A percentile compares a stretch with the other conserved stretches of the same genome.
These are phyloP conservation scores for Linum lewisii DNA, from an alignment of 345 rosid genomes.

Conservation along the genomic window DNA sequence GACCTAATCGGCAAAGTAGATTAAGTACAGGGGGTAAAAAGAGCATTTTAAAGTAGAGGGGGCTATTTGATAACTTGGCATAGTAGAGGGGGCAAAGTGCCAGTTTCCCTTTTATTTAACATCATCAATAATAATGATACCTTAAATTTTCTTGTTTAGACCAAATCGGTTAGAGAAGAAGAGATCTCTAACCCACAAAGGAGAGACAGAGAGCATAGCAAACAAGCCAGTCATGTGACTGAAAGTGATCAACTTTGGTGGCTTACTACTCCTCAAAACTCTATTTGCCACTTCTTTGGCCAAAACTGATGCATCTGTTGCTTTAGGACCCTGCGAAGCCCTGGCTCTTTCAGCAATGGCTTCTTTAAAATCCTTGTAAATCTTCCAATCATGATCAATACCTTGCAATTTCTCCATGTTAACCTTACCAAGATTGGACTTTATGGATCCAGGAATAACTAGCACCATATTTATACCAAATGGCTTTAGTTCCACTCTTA, in stretches of 20 bases:
- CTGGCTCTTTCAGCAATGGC: conserved; percentile 39
- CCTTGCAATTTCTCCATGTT: conserved; percentile 20
- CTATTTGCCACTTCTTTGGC: conserved; percentile 48
- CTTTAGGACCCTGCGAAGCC: conserved; percentile 39
- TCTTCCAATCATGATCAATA: conserved; percentile 34
- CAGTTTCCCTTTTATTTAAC: too few relatives aligned
- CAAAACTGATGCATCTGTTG: conserved; percentile 33
- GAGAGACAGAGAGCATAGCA: conserved; percentile 44
- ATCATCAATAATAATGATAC: too few relatives aligned
- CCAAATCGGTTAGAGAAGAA: conserved; percentile 38
- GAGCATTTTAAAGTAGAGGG: too few relatives aligned
- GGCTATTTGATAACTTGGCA: too few relatives aligned
- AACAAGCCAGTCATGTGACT: conserved; percentile 57
- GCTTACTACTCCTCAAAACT: conserved; percentile 35
- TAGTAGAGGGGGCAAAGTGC: too few relatives aligned
- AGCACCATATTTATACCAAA: conserved; percentile 42
- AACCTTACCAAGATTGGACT: conserved; percentile 42
- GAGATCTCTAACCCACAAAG: conserved; percentile 49
- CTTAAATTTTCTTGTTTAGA: conserved; percentile 24
- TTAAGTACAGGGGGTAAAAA: too few relatives aligned
- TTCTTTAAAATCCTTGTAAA: conserved; percentile 43
- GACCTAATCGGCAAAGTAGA: too few relatives aligned
- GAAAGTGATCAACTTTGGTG: conserved; percentile 41
- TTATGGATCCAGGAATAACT: conserved; percentile 44
- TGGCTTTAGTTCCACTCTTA: conserved; percentile 46